A percentile compares a stretch with the other conserved stretches of the same genome.
Evolutionary conservation across 257 asterid species (phyloP).

Genomic region (Mentha longifolia): DNA sequence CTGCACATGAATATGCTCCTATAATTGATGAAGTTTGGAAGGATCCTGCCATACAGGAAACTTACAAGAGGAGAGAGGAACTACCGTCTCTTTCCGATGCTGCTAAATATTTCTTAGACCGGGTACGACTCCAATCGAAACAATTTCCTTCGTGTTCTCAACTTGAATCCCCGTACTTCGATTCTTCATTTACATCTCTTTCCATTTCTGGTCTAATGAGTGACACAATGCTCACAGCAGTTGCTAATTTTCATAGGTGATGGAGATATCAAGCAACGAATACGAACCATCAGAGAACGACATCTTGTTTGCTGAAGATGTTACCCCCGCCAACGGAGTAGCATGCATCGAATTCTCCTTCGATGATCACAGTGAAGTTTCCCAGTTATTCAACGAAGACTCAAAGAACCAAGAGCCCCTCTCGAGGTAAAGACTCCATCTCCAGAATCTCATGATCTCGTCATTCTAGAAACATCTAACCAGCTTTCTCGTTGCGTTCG

Average conservation of each 20-base stretch:
- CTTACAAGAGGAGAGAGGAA: conserved; percentile 66
- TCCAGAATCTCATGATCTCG: not conserved
- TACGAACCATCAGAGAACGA: conserved; percentile 65
- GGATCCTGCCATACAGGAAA: conserved; percentile 75
- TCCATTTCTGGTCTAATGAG: too few relatives aligned
- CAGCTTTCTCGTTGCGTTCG: not conserved
- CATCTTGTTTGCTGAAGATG: conserved; percentile 63
- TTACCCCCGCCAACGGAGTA: conserved; percentile 58
- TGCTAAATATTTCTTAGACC: conserved; percentile 67
- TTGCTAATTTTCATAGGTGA: conserved; percentile 46
- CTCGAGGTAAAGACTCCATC: conserved; percentile 47
- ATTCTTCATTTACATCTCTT: too few relatives aligned
- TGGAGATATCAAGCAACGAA: conserved; percentile 62
- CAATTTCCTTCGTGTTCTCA: not conserved
- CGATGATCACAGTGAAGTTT: conserved; percentile 46
- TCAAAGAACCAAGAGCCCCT: conserved; percentile 39
- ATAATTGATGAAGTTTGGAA: conserved; percentile 65
- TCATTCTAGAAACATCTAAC: not conserved
- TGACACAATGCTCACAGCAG: conserved; percentile 1
- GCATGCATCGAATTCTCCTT: conserved; percentile 58
- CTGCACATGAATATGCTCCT: conserved; percentile 64
- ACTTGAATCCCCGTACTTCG: not conserved
- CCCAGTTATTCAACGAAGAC: conserved; percentile 39
- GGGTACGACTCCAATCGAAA: conserved; percentile 43
- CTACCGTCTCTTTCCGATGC: conserved; percentile 55